A percentile compares a stretch with the other conserved stretches of the same genome.
Conservation (phyloP, 73 alveolate genomes). For the Strombidium stylifer region DNA sequence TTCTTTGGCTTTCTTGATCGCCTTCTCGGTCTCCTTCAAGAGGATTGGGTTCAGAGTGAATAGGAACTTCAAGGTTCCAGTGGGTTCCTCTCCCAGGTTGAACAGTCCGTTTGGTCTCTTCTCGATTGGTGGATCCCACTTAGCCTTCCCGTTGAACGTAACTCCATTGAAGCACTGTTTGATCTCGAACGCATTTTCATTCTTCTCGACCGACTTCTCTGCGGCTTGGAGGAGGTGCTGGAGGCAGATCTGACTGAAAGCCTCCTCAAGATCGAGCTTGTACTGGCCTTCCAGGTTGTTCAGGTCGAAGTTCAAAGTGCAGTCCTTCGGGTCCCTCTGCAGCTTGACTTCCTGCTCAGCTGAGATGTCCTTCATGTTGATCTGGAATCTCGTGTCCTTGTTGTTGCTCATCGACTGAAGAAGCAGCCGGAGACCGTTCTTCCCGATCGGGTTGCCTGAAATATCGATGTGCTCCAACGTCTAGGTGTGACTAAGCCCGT, state of each 20-base stretch:
- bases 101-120: not conserved
- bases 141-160: constrained; percentile 15
- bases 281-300: constrained; percentile 23
- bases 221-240: constrained; percentile 14
- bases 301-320: constrained; percentile 43
- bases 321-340: not conserved
- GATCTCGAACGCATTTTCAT: constrained; percentile 17
- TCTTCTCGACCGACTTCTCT: constrained; percentile 6
- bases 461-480: constrained; percentile 17
- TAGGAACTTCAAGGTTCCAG: constrained; percentile 1
- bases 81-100: too few species aligned
- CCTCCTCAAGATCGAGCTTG: constrained; percentile 8
- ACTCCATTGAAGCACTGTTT: constrained; percentile 42
- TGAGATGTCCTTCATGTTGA: constrained; percentile 43
- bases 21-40: not conserved
- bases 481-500: constrained; percentile 34
- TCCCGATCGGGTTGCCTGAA: constrained; percentile 60
- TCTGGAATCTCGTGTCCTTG: not conserved
- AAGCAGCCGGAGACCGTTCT: constrained; percentile 37
- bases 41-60: constrained; percentile 21
- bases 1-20: too few species aligned
- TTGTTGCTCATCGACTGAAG: constrained; percentile 30
- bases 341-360: constrained; percentile 23
- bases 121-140: constrained; percentile 20
- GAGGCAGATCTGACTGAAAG: constrained; percentile 22